Base-by-base conservation (phyloP, 352 stramenopile genomes). In the Peronospora destructor region DNA sequence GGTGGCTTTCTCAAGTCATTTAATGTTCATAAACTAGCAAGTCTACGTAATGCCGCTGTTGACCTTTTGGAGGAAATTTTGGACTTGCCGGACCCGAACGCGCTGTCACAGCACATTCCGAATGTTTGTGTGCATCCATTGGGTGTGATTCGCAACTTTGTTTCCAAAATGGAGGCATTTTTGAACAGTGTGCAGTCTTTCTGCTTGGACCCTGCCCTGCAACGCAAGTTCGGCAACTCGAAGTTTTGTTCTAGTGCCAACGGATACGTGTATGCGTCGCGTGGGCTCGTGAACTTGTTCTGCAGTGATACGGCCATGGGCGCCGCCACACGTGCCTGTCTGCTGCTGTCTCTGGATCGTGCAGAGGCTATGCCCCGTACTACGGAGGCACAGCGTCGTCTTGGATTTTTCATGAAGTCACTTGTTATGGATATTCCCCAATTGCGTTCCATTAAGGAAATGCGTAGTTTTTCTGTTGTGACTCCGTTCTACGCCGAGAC, bases 371-470 rank as follows among this genome's bases (percentile, higher is more conserved):
- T 89, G 74, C 77, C 77, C 5, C 71, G 71, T 14, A 75, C 63
- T 0, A 62, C 32, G 4, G 80, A 91, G 48, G 80, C 80, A 1
- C 65, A 87, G 32, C 80, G 80, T 53, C 80, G 80, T 59, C 63
- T 91, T 9, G 80, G 80, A 29, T 91, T 89, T 56, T 91, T 91
- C 46, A 87, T 91, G 76, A 87, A 91, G 56, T 91, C 80, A 26
- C 61, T 91, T 7, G 72, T 87, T 0, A 91, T 91, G 80, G 80
- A 91, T 35, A 91, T 91, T 39, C 80, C 80, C 2, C 74, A 87
- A 56, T 60, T 91, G 11, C 66, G 69, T 11, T 73, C 78, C 16
- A 91, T 91, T 53, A 87, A 87, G 49, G 79, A 90, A 43, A 89
- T 89, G 78, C 78, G 71, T 9, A 89, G 78, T 50, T 91, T 91